Conservation (phyloP, 495 filamentous ascomycete species). For the Neurospora sp. region DNA sequence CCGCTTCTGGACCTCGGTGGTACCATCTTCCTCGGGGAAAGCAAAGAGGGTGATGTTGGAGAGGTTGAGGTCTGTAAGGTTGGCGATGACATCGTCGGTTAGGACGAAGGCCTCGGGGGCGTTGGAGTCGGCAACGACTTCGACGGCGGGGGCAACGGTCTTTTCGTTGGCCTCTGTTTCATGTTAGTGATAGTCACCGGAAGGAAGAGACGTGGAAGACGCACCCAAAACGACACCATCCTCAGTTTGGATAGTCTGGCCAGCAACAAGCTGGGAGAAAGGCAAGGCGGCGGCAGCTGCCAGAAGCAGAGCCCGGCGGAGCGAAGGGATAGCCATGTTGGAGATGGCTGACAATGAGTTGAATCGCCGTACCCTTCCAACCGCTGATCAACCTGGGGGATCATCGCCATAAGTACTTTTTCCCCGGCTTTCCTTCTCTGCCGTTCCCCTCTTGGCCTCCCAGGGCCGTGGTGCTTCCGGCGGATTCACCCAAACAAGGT, state of each 20-base stretch:
- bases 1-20: background rate
- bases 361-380: background rate
- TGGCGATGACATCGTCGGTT: conserved; percentile 10
- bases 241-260: background rate
- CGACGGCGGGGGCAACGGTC: conserved; percentile 8
- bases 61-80: conserved; percentile 6
- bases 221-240: background rate
- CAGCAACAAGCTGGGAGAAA: background rate
- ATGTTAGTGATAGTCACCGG: background rate
- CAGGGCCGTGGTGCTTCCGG: background rate
- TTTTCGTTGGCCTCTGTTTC: conserved; percentile 3
- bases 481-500: background rate
- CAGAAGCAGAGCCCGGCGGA: background rate
- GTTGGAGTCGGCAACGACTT: background rate
- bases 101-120: conserved; percentile 1
- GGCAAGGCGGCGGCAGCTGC: background rate
- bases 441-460: background rate
- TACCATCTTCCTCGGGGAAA: background rate
- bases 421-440: background rate
- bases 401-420: background rate
- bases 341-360: background rate
- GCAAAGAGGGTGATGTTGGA: conserved; percentile 6
- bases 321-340: background rate
- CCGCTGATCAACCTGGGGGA: background rate
- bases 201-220: background rate